Percentiles rank a stretch among this genome's conserved stretches.
Evolutionary conservation across 805 yeast genomes (phyloP).

Genomic region (Kockiozyma suomiensis): DNA sequence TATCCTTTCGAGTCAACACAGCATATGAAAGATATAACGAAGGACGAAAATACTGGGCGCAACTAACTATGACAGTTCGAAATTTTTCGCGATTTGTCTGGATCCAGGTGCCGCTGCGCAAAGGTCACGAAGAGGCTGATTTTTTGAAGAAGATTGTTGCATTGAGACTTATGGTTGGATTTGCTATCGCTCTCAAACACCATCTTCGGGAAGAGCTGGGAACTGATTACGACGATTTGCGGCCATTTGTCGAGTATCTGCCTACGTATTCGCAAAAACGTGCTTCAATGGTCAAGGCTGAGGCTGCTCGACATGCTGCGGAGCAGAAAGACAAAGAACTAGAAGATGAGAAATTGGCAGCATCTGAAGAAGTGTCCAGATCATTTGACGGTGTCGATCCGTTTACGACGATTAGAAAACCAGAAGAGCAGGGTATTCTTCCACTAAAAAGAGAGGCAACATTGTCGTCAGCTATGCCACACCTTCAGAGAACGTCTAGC

Average conservation of each 20-base stretch:
- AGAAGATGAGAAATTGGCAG: conserved; percentile 9
- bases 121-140: conserved; percentile 25
- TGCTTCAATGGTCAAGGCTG: conserved; percentile 9
- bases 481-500: not conserved
- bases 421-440: not conserved
- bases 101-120: conserved; percentile 27
- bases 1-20: conserved; percentile 32
- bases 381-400: not conserved
- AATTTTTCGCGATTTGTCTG: conserved; percentile 26
- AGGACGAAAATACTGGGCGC: conserved; percentile 32
- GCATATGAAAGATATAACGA: conserved; percentile 34
- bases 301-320: conserved; percentile 1
- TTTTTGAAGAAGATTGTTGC: conserved; percentile 17
- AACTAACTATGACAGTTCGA: conserved; percentile 21
- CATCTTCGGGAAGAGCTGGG: conserved; percentile 35
- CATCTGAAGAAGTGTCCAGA: conserved; percentile 14
- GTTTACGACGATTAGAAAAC: not conserved
- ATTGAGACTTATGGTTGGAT: conserved; percentile 26
- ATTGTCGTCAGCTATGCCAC: not conserved
- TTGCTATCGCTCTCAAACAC: conserved; percentile 32
- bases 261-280: conserved; percentile 32
- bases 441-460: not conserved
- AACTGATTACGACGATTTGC: conserved; percentile 31
- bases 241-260: conserved; percentile 28
- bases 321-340: not conserved